Percentiles rank a stretch among this genome's conserved stretches.
Evolutionary conservation across 495 filamentous ascomycete genomes (phyloP).

Genomic region (Trichoderma orchidacearum): DNA sequence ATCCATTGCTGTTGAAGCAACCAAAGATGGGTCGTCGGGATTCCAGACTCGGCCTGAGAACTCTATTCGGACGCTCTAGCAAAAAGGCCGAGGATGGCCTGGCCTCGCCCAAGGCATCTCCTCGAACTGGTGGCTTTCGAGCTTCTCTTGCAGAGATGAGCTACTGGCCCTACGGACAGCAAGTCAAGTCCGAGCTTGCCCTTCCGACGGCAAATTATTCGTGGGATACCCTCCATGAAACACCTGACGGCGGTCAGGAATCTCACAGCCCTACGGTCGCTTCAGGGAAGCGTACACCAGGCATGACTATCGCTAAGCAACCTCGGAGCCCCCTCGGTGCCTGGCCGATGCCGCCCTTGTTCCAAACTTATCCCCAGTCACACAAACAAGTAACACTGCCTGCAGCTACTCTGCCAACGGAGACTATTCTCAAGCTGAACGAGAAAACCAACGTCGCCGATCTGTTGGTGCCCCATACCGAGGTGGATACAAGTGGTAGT

Average conservation of each 20-base stretch:
- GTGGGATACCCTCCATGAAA: not conserved
- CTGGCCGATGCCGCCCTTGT: conserved; percentile 75
- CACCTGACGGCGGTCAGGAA: not conserved
- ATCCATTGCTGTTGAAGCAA: not conserved
- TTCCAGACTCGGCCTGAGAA: conserved; percentile 35
- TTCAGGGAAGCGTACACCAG: not conserved
- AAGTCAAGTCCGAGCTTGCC: conserved; percentile 23
- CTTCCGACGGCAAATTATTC: conserved; percentile 9
- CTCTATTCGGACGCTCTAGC: conserved; percentile 26
- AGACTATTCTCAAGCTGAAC: conserved; percentile 49
- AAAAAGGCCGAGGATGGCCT: conserved; percentile 14
- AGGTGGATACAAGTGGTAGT: conserved; percentile 11
- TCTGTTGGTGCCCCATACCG: conserved; percentile 6
- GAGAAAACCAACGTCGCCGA: conserved; percentile 18
- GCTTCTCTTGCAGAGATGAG: conserved; percentile 28
- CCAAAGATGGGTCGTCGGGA: conserved; percentile 22
- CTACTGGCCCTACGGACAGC: conserved; percentile 25
- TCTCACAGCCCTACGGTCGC: not conserved
- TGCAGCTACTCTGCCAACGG: conserved; percentile 36
- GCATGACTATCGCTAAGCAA: conserved; percentile 16
- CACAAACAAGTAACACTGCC: conserved; percentile 40
- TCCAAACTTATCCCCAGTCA: conserved; percentile 83
- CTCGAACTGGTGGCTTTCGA: conserved; percentile 20
- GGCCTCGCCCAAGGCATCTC: conserved; percentile 9
- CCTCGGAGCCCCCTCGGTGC: not conserved